A percentile compares a stretch with the other conserved stretches of the same genome.
Evolutionary conservation across 352 stramenopile genomes (phyloP).

Genomic region (Pythium insidiosum): DNA sequence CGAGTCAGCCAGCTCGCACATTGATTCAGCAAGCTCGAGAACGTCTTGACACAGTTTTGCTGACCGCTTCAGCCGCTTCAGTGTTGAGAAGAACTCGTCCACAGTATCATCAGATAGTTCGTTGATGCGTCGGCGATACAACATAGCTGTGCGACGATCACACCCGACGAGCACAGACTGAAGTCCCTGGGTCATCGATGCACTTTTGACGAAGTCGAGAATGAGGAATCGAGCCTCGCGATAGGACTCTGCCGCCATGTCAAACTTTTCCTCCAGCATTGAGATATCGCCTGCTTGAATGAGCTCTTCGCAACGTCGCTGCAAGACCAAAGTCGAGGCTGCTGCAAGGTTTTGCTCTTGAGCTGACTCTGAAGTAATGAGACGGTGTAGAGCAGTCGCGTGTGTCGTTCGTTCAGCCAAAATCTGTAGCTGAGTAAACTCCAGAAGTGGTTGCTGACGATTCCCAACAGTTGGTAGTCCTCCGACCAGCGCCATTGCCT

Average conservation of each 20-base stretch:
- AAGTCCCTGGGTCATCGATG: too few relatives aligned
- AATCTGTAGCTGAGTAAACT: conserved; percentile 57
- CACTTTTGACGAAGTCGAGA: too few relatives aligned
- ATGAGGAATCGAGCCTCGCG: too few relatives aligned
- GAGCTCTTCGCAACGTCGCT: too few relatives aligned
- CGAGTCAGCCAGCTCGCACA: conserved; percentile 30
- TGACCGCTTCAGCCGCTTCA: conserved; percentile 36
- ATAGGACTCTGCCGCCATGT: too few relatives aligned
- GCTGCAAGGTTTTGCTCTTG: neutral
- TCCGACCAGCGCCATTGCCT: conserved; percentile 67
- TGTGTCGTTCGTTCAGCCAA: conserved; percentile 32
- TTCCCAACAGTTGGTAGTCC: conserved; percentile 44
- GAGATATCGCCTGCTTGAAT: too few relatives aligned
- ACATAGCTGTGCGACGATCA: conserved; percentile 21
- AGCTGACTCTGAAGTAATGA: conserved; percentile 15
- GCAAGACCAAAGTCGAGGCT: too few relatives aligned
- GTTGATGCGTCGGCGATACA: conserved; percentile 43
- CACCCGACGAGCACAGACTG: neutral
- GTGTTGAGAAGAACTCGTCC: conserved; percentile 24
- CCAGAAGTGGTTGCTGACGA: conserved; percentile 45
- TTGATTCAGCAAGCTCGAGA: conserved; percentile 42
- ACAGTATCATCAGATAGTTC: conserved; percentile 20
- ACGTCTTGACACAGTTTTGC: conserved; percentile 25
- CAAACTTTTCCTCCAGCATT: too few relatives aligned
- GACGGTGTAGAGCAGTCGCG: conserved; percentile 34